A percentile compares a stretch with the other conserved stretches of the same genome.
Conservation (phyloP, 2,329 filamentous ascomycete species). For the Colletotrichum scovillei region DNA sequence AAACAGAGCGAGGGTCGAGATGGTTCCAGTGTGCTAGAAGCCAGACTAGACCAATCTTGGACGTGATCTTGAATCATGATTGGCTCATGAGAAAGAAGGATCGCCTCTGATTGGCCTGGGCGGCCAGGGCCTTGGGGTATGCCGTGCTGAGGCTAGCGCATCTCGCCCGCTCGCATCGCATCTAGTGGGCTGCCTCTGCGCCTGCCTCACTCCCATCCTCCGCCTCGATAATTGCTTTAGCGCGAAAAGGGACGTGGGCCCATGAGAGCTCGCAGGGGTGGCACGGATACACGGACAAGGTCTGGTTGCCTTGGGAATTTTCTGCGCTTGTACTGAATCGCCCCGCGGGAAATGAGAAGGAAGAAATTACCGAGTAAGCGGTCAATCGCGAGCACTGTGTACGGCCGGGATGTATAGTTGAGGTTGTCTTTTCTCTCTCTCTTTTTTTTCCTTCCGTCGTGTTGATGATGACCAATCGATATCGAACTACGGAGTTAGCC, state of each 20-base stretch:
- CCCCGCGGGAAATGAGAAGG: slow-evolving; percentile 32
- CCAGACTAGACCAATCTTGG: slow-evolving; percentile 5
- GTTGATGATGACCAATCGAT: background rate
- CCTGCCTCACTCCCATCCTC: background rate
- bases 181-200: slow-evolving; percentile 27
- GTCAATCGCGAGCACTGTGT: slow-evolving; percentile 16
- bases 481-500: too few relatives aligned
- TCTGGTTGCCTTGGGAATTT: slow-evolving; percentile 24
- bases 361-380: slow-evolving; percentile 32
- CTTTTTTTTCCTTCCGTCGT: background rate
- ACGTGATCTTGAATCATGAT: background rate
- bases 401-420: background rate
- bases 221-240: slow-evolving; percentile 25
- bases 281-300: slow-evolving; percentile 9
- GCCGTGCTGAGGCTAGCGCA: slow-evolving; percentile 18
- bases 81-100: background rate
- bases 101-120: slow-evolving; percentile 1
- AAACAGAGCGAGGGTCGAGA: slow-evolving; percentile 6
- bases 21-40: slow-evolving; percentile 21
- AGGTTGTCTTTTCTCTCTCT: background rate
- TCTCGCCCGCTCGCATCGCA: slow-evolving; percentile 22
- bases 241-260: slow-evolving; percentile 9
- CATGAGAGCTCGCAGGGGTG: background rate
- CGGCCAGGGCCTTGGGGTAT: background rate
- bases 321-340: slow-evolving; percentile 35